These are phyloP conservation scores for Fusarium tanahbumbuense DNA, from an alignment of 2,329 filamentous ascomycete species.

Conservation along the genomic window DNA sequence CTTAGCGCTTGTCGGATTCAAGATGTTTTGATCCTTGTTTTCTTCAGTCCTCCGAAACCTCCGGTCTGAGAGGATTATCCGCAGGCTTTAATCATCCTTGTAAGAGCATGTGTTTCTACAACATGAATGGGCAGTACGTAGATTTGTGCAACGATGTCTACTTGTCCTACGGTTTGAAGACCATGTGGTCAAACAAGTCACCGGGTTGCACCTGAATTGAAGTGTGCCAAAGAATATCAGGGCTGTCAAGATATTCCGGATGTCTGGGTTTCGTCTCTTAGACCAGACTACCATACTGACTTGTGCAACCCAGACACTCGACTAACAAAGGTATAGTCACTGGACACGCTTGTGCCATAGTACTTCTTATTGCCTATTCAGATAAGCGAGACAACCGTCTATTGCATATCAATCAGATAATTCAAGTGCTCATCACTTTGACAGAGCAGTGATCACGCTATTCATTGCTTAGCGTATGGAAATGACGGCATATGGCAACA, in stretches of 20 bases:
- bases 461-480: neutral
- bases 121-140: neutral
- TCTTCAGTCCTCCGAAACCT: constrained; percentile 31
- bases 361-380: neutral
- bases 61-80: constrained; percentile 24
- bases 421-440: constrained; percentile 5
- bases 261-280: neutral
- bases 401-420: constrained; percentile 6
- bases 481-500: constrained; percentile 28
- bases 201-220: neutral
- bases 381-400: neutral
- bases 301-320: neutral
- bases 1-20: constrained; percentile 25
- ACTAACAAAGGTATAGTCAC: neutral
- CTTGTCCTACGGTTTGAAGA: neutral
- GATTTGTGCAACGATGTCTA: constrained; percentile 1
- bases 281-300: neutral
- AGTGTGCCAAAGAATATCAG: neutral
- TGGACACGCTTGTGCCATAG: neutral
- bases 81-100: constrained; percentile 7
- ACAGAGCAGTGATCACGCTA: neutral
- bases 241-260: neutral
- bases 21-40: constrained; percentile 29
- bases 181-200: neutral
- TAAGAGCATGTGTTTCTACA: constrained; percentile 13